phyloP scores from a whole-genome alignment of 176 grass and related monocot genomes.

The Pontederia crassipes region DNA sequence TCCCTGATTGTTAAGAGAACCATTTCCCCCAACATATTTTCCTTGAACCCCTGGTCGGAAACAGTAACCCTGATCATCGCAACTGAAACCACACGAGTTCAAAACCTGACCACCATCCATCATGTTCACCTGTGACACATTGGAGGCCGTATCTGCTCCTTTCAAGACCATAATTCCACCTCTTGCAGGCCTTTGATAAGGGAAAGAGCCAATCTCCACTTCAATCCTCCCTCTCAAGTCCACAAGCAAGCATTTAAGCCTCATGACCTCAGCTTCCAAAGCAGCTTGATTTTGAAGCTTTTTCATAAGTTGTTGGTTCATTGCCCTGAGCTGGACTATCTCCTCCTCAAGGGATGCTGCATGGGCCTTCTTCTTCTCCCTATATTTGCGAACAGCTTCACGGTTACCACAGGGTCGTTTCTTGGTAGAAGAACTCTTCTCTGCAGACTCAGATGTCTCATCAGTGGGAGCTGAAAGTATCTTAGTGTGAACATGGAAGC shows the following conservation, averaged over 20 bases:
- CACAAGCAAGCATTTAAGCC: constrained; percentile 58
- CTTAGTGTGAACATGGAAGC: constrained; percentile 69
- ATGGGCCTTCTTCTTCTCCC: constrained; percentile 96
- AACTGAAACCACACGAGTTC: background rate
- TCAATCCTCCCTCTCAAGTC: constrained; percentile 68
- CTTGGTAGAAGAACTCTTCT: constrained; percentile 11
- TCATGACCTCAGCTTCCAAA: constrained; percentile 52
- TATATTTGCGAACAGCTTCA: constrained; percentile 82
- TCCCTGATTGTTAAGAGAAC: background rate
- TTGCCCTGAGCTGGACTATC: constrained; percentile 49
- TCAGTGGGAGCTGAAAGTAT: constrained; percentile 21
- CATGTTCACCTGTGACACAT: background rate
- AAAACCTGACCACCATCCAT: background rate
- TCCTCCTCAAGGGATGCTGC: constrained; percentile 73
- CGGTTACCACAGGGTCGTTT: constrained; percentile 48
- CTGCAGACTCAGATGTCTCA: background rate
- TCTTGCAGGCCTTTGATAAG: constrained; percentile 25
- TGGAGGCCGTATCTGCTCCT: background rate
- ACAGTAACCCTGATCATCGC: constrained; percentile 1
- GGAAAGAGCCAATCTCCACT: constrained; percentile 36
- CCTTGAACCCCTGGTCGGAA: background rate
- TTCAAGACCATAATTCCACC: no score
- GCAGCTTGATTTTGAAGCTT: constrained; percentile 47
- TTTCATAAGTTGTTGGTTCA: constrained; percentile 54
- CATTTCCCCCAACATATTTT: background rate